Percentiles rank a stretch among this genome's conserved stretches.
These are phyloP conservation scores for Phytophthora litchii DNA, from an alignment of 352 stramenopile genomes.

Conservation along the genomic window DNA sequence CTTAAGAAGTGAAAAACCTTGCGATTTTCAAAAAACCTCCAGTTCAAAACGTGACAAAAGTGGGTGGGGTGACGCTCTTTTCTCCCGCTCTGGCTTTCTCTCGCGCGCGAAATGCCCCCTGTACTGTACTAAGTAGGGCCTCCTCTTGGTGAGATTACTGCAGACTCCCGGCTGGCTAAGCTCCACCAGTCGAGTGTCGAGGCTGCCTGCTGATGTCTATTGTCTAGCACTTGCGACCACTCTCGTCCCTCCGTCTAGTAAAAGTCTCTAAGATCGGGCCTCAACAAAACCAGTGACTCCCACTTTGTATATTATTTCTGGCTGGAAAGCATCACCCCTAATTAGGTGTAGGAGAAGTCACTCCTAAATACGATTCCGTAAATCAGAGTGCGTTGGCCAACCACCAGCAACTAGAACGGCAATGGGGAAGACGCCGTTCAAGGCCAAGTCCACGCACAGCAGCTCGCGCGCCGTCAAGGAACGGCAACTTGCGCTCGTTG, in stretches of 20 bases:
- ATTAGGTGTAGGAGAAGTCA: not conserved
- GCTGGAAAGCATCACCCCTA: not conserved
- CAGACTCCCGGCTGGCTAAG: not conserved
- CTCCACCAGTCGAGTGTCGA: not conserved
- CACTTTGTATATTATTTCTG: slow-evolving; percentile 30
- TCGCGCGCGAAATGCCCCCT: slow-evolving; percentile 24
- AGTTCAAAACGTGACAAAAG: slow-evolving; percentile 20
- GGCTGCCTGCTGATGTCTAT: not conserved
- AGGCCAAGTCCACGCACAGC: slow-evolving; percentile 29
- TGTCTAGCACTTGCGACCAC: not conserved
- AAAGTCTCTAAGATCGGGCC: slow-evolving; percentile 24
- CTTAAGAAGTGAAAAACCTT: slow-evolving; percentile 33
- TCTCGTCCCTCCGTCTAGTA: slow-evolving; percentile 4
- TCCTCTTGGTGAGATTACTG: slow-evolving; percentile 30
- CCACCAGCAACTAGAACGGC: slow-evolving; percentile 11
- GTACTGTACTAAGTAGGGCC: not conserved
- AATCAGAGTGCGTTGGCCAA: too few species aligned
- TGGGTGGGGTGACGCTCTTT: slow-evolving; percentile 6
- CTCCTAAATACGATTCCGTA: too few species aligned
- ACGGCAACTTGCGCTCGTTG: slow-evolving; percentile 70
- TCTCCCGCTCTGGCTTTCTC: slow-evolving; percentile 47
- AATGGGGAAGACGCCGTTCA: slow-evolving; percentile 18
- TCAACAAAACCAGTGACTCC: slow-evolving; percentile 34
- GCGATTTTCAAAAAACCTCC: slow-evolving; percentile 33
- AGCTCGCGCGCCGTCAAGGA: slow-evolving; percentile 66